Percentiles rank a stretch among this genome's conserved stretches.
Conservation (phyloP, 1,284 basidiomycete genomes). For the Ustilago loliicola region DNA sequence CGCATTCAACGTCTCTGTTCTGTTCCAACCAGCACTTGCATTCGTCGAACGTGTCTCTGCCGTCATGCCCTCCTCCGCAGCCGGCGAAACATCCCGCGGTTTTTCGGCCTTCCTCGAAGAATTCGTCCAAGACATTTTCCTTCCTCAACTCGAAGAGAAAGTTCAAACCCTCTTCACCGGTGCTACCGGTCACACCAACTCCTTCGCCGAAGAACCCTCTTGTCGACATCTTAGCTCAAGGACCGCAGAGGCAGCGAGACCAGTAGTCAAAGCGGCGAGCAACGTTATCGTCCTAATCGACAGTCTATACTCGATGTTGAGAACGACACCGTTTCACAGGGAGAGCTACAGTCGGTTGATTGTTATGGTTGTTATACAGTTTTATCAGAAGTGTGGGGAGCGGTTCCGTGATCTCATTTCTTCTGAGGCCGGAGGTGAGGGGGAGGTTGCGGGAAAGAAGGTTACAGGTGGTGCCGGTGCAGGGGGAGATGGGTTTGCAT, state of each 20-base stretch:
- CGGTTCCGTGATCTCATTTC: slow-evolving; percentile 83
- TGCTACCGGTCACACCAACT: slow-evolving; percentile 73
- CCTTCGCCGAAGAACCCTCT: slow-evolving; percentile 74
- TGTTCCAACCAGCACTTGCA: slow-evolving; percentile 91
- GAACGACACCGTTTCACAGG: slow-evolving; percentile 92
- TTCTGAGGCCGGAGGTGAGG: slow-evolving; percentile 13
- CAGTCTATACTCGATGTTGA: slow-evolving; percentile 90
- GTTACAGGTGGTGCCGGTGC: background rate
- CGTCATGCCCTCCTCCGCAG: slow-evolving; percentile 65
- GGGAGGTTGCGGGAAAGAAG: background rate
- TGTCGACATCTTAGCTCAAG: slow-evolving; percentile 16
- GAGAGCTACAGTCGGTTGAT: slow-evolving; percentile 88
- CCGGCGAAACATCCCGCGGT: slow-evolving; percentile 70
- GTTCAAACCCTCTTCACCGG: slow-evolving; percentile 72
- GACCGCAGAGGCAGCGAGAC: slow-evolving; percentile 74
- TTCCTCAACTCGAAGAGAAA: slow-evolving; percentile 95
- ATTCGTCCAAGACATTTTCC: slow-evolving; percentile 91
- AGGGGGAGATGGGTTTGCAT: slow-evolving; percentile 21
- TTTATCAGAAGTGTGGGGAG: slow-evolving; percentile 92
- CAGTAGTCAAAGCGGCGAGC: slow-evolving; percentile 86
- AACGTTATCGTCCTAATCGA: slow-evolving; percentile 91
- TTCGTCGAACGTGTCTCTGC: slow-evolving; percentile 79
- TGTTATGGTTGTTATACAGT: slow-evolving; percentile 94
- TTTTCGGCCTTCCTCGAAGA: slow-evolving; percentile 88
- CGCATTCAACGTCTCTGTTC: slow-evolving; percentile 91